Percentiles rank a stretch among this genome's conserved stretches.
Evolutionary conservation across 495 filamentous ascomycete species (phyloP).

Genomic region (Podospora fimiseda): DNA sequence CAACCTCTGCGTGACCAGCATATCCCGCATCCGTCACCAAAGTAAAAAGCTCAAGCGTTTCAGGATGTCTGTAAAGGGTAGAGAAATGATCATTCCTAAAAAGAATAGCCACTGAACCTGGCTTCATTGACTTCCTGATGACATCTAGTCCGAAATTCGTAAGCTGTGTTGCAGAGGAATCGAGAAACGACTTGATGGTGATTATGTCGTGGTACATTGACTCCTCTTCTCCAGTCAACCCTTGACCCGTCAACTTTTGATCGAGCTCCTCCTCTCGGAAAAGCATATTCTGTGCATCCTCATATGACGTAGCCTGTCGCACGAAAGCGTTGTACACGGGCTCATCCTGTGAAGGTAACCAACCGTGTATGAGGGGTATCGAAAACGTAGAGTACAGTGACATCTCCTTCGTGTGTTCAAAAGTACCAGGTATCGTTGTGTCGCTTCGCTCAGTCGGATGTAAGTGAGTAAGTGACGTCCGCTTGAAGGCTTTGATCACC

Average conservation of each 20-base stretch:
- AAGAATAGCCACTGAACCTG: slow-evolving; percentile 75
- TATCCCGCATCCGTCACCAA: slow-evolving; percentile 92
- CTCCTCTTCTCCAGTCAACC: slow-evolving; percentile 60
- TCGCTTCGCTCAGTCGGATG: slow-evolving; percentile 39
- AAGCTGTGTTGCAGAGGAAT: slow-evolving; percentile 74
- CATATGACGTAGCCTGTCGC: slow-evolving; percentile 71
- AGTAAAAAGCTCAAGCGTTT: slow-evolving; percentile 61
- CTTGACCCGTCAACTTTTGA: slow-evolving; percentile 56
- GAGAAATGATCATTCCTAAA: slow-evolving; percentile 98
- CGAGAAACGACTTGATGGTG: slow-evolving; percentile 74
- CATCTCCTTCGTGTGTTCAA: slow-evolving; percentile 79
- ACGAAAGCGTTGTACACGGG: slow-evolving; percentile 57
- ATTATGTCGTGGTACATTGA: slow-evolving; percentile 69
- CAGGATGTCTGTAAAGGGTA: slow-evolving; percentile 77
- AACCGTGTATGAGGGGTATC: slow-evolving; percentile 89
- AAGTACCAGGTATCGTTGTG: slow-evolving; percentile 55
- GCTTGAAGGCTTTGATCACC: slow-evolving; percentile 37
- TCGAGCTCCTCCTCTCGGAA: slow-evolving; percentile 86
- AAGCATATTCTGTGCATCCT: slow-evolving; percentile 81
- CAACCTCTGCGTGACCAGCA: slow-evolving; percentile 78
- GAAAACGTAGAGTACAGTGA: slow-evolving; percentile 78
- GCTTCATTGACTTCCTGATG: slow-evolving; percentile 55
- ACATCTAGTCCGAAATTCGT: slow-evolving; percentile 73
- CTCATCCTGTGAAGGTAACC: slow-evolving; percentile 65
- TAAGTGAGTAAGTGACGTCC: slow-evolving; percentile 35